Evolutionary conservation across 257 asterid genomes (phyloP).

Genomic region (Osmanthus fragrans): DNA sequence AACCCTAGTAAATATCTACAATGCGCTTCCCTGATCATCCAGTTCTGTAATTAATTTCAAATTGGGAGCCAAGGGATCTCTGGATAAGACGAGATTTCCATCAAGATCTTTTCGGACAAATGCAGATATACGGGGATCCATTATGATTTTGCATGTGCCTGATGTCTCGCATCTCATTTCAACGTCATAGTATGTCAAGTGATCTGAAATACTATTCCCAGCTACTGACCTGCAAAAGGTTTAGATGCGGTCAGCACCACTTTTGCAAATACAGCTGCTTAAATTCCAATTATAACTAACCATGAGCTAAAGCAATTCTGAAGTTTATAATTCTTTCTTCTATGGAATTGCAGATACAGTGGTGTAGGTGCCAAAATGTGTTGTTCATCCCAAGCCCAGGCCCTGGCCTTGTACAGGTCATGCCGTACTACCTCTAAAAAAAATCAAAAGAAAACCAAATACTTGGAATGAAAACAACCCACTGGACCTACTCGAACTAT

Average conservation of each 20-base stretch:
- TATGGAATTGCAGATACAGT: background rate
- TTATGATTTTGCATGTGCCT: conserved; percentile 62
- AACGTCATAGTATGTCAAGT: conserved; percentile 71
- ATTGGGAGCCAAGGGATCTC: conserved; percentile 38
- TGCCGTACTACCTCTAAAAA: no score
- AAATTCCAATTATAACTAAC: background rate
- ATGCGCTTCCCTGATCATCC: conserved; percentile 19
- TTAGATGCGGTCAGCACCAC: background rate
- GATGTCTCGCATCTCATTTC: conserved; percentile 66
- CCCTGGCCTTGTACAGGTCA: no score
- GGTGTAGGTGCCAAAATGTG: background rate
- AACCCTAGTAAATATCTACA: conserved; percentile 25
- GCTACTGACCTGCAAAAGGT: conserved; percentile 69
- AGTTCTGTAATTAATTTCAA: conserved; percentile 36
- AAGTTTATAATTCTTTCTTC: background rate
- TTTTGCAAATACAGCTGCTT: conserved; percentile 4
- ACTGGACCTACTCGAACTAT: background rate
- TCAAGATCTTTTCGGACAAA: conserved; percentile 47
- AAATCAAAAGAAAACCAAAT: no score
- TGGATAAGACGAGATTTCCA: conserved; percentile 63
- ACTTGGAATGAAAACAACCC: background rate
- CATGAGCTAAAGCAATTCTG: conserved; percentile 3
- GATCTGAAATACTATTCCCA: conserved; percentile 89
- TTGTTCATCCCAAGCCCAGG: no score
- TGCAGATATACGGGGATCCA: conserved; percentile 51